Percentiles rank a stretch among this genome's conserved stretches.
Conservation (phyloP, 2,329 filamentous ascomycete genomes). For the Colletotrichum sp. region DNA sequence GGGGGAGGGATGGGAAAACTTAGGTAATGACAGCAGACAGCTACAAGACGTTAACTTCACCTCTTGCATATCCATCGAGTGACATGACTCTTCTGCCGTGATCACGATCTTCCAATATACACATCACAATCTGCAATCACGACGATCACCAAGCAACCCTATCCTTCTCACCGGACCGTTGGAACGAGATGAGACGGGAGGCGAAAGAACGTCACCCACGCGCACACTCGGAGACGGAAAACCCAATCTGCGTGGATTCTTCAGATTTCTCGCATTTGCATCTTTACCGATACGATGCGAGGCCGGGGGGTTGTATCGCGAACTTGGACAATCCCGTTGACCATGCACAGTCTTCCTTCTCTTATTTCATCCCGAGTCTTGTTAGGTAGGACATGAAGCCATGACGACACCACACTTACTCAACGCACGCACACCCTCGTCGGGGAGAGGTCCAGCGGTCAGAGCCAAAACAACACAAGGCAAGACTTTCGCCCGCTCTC, state of each 20-base stretch:
- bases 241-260: background rate
- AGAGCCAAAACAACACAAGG: background rate
- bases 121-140: background rate
- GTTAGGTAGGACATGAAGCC: background rate
- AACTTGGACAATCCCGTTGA: background rate
- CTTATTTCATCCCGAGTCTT: background rate
- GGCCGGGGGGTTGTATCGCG: background rate
- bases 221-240: background rate
- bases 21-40: conserved; percentile 17
- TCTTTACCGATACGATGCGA: background rate
- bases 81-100: background rate
- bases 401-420: background rate
- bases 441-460: background rate
- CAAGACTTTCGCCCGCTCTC: background rate
- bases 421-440: background rate
- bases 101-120: background rate
- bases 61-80: too few species aligned
- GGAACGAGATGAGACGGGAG: background rate
- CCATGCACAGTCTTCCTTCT: background rate
- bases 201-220: background rate
- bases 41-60: background rate
- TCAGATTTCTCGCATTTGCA: background rate
- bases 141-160: background rate
- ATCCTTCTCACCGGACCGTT: background rate
- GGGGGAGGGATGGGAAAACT: background rate